Evolutionary conservation across 441 rosid species (phyloP), one percentile per base, ranked within the genome.

Genomic region (Gossypium schwendimanii): DNA sequence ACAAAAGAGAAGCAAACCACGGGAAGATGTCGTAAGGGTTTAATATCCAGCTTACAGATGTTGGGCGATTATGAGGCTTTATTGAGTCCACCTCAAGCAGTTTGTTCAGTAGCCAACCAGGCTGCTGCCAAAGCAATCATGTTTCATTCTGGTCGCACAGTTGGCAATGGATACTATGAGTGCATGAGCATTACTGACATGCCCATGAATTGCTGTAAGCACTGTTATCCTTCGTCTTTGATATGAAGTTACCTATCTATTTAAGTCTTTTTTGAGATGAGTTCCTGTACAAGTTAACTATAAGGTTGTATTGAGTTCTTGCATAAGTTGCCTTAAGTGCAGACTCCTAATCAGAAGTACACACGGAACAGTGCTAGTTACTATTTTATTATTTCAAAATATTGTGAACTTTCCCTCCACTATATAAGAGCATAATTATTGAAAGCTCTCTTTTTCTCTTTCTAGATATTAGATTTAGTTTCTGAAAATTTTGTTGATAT

Each of bases 51-150:
- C 81, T 86, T 96, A 77, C 99, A 91, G 81, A 85, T 85, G 69
- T 82, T 96, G 84, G 93, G 97, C 59, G 93, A 93, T 71, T 90
- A 85, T 76, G 94, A 89, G 73, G 82, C 87, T 78, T 83, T 96
- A 86, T 80, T 96, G 82, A 81, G 85, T 75, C 89, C 98, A 62
- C 97, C 97, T 61, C 87, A 74, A 53, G 76, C 84, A 68, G 90
- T 91, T 73, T 78, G 78, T 78, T 77, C 88, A 64, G 87, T 78
- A 74, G 97, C 98, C 80, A 91, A 91, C 87, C 97, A 93, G 85
- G 99, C 99, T 82, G 94, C 94, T 75, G 88, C 92, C 18, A 96
- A 96, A 78, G 98, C 98, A 80, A 77, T 82, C 47, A 73, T 88
- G 87, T 87, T 84, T 72, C 66, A 84, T 78, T 90, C 97, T 17